Conservation (phyloP, 179 eudicot species). For the Actinidia chinensis region DNA sequence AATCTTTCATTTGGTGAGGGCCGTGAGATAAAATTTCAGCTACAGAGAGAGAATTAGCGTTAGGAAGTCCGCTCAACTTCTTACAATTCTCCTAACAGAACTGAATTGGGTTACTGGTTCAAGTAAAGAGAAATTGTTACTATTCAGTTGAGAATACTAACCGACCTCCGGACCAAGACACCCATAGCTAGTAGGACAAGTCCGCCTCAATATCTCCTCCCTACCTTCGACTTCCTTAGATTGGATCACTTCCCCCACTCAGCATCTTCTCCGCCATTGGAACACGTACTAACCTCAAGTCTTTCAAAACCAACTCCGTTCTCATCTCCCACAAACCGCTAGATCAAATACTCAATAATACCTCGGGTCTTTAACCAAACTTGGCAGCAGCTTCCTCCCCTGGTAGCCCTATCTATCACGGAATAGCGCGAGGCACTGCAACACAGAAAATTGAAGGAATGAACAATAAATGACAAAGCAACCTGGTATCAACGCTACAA, state of each 20-base stretch:
- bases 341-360: constrained; percentile 83
- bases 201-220: constrained; percentile 78
- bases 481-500: background rate
- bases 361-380: constrained; percentile 96
- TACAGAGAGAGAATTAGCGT: background rate
- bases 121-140: background rate
- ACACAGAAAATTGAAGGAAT: background rate
- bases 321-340: constrained; percentile 84
- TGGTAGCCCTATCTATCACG: constrained; percentile 98
- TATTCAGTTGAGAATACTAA: constrained; percentile 40
- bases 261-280: constrained; percentile 89
- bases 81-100: background rate
- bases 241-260: constrained; percentile 78
- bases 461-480: background rate
- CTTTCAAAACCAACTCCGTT: constrained; percentile 81
- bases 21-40: background rate
- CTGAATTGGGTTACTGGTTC: background rate
- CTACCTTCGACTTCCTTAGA: constrained; percentile 86
- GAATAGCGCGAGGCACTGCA: constrained; percentile 95
- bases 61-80: background rate
- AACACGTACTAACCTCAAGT: constrained; percentile 79
- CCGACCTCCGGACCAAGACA: constrained; percentile 98
- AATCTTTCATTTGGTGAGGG: background rate
- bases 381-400: constrained; percentile 85
- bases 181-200: constrained; percentile 96